These are phyloP conservation scores for Beverwykella pulmonaria DNA, from an alignment of 495 filamentous ascomycete species.

Conservation along the genomic window DNA sequence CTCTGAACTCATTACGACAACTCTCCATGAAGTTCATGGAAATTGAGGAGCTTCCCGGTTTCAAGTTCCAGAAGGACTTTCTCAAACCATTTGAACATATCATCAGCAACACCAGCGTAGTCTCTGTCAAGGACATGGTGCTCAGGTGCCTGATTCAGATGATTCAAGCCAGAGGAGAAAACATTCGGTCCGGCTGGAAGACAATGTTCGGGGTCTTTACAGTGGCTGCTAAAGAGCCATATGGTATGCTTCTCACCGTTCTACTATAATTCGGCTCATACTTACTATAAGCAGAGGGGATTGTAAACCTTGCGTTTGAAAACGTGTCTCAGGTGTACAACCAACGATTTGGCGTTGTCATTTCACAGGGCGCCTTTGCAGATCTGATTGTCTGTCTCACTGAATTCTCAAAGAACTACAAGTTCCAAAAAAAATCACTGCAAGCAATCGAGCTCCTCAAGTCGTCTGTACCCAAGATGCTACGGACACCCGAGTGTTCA, in stretches of 20 bases:
- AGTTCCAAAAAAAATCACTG: conserved; percentile 95
- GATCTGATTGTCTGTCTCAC: conserved; percentile 95
- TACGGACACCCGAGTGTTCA: conserved; percentile 93
- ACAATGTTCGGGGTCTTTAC: conserved; percentile 99
- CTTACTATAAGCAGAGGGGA: conserved; percentile 66
- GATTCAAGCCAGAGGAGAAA: conserved; percentile 94
- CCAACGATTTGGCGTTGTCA: conserved; percentile 92
- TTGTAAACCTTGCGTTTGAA: conserved; percentile 95
- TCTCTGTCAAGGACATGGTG: conserved; percentile 96
- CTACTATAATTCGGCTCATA: background rate
- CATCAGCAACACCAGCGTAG: conserved; percentile 85
- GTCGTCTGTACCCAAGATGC: conserved; percentile 88
- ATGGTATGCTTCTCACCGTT: conserved; percentile 55
- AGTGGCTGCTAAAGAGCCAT: conserved; percentile 87
- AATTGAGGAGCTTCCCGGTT: conserved; percentile 93
- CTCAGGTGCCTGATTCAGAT: conserved; percentile 97
- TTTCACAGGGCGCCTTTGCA: conserved; percentile 94
- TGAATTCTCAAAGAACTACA: conserved; percentile 96
- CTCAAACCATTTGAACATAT: conserved; percentile 97
- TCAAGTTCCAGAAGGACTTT: conserved; percentile 99
- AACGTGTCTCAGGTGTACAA: conserved; percentile 98
- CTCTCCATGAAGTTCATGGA: conserved; percentile 99
- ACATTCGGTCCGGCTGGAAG: conserved; percentile 96
- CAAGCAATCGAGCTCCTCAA: conserved; percentile 95
- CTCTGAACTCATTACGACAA: conserved; percentile 90